Base-by-base conservation (phyloP, 345 rosid genomes). In the Stellera chamaejasme region DNA sequence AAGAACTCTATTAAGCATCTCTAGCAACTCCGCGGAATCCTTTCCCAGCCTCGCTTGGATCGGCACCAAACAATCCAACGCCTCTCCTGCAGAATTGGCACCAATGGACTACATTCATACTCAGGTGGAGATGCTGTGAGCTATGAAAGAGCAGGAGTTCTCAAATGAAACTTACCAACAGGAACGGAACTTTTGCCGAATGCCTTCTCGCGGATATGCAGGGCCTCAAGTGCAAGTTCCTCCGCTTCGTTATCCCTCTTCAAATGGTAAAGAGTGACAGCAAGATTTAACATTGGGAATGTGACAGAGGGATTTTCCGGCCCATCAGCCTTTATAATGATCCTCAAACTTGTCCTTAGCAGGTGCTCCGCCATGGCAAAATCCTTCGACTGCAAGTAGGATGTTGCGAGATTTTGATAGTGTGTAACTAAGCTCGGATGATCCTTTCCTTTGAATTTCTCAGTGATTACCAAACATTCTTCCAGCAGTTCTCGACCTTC, bases 401-500 rank as follows among this genome's bases (percentile, higher is more conserved):
- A 90, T 59, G 81, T 71, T 28, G 98, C 92, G 53, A 88, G 96
- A 73, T 88, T 91, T 45, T 74, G 32, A 47, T 88, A 87, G 73
- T 88, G 96, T 43, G 77, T 63, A 58, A 81, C 88, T 57, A 70
- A 74, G 72, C 82, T 75, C 12, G 96, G 90, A 68, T 88, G 82
- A 9, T 76, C 79, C 61, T 77, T 79, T 60, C 95, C 98, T 59
- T 72, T 79, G 44, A n/a, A 70, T 48, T 75, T 75, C 74, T 91
- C 96, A 15, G 78, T 64, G 58, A 80, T 75, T 62, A 80, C 56
- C 76, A 91, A 71, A 78, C 95, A 83, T 67, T 91, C 92, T 81
- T 88, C 95, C 65, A 88, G 65, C 47, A 85, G 72, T 72, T 77
- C 82, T 48, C 87, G 79, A 13, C 98, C 98, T 79, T 91, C 98